A percentile compares a stretch with the other conserved stretches of the same genome.
Conservation (phyloP, 768 basidiomycete species). For the Podaxis sp. region DNA sequence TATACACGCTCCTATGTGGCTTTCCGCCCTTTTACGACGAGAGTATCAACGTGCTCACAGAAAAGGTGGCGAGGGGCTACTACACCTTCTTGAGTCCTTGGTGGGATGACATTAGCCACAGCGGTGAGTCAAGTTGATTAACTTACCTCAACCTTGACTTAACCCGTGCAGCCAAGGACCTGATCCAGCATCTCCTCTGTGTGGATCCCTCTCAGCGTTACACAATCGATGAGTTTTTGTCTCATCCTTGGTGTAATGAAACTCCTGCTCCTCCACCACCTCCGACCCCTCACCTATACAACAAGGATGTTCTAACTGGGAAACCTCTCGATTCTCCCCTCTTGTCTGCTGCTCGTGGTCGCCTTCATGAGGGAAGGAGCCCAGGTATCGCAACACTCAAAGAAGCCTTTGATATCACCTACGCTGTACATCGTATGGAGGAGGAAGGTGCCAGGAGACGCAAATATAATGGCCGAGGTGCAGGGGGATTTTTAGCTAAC, state of each 20-base stretch:
- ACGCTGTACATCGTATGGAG: conserved; percentile 99
- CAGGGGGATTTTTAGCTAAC: conserved; percentile 78
- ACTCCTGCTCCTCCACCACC: conserved; percentile 61
- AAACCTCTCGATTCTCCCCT: conserved; percentile 87
- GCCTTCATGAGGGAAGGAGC: conserved; percentile 73
- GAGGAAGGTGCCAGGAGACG: conserved; percentile 91
- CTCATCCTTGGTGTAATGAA: conserved; percentile 92
- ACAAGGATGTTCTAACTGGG: conserved; percentile 34
- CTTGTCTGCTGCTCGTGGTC: conserved; percentile 73
- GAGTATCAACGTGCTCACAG: conserved; percentile 95
- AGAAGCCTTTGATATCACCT: conserved; percentile 98
- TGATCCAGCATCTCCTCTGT: conserved; percentile 92
- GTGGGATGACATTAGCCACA: conserved; percentile 94
- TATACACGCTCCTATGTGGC: conserved; percentile 96
- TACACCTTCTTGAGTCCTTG: conserved; percentile 99
- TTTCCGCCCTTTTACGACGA: conserved; percentile 99
- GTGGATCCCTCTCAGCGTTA: conserved; percentile 95
- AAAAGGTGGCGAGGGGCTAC: conserved; percentile 96
- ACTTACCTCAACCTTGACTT: background rate
- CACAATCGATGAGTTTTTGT: conserved; percentile 97
- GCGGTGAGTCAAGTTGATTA: conserved; percentile 48
- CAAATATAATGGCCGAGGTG: conserved; percentile 77
- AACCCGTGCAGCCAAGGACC: conserved; percentile 75
- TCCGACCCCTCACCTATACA: conserved; percentile 59
- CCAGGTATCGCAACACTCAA: conserved; percentile 93